Evolutionary conservation across 208 protist species (phyloP).

Genomic region (Perkinsela sp.): DNA sequence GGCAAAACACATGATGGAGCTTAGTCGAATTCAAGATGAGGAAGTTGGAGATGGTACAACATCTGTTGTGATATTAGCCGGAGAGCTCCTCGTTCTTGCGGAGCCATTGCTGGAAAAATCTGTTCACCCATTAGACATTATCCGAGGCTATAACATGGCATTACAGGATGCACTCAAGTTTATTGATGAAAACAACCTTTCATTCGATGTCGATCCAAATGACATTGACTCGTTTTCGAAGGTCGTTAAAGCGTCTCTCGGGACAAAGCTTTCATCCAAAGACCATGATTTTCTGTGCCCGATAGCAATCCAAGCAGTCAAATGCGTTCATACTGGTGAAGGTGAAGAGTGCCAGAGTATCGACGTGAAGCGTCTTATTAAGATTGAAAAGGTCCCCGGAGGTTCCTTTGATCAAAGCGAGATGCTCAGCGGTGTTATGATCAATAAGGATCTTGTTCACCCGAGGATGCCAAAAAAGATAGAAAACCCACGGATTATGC

Average conservation of each 20-base stretch:
- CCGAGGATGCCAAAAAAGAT: slow-evolving; percentile 90
- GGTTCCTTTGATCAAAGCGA: slow-evolving; percentile 87
- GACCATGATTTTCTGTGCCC: slow-evolving; percentile 85
- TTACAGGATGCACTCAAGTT: slow-evolving; percentile 76
- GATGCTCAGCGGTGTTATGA: slow-evolving; percentile 93
- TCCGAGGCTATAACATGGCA: slow-evolving; percentile 79
- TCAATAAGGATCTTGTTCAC: slow-evolving; percentile 99
- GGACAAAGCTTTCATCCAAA: slow-evolving; percentile 92
- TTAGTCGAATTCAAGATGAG: slow-evolving; percentile 94
- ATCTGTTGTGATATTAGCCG: slow-evolving; percentile 94
- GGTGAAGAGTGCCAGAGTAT: slow-evolving; percentile 74
- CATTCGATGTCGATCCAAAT: slow-evolving; percentile 67
- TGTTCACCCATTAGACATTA: slow-evolving; percentile 94
- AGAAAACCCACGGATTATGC: slow-evolving; percentile 89
- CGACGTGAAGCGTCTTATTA: slow-evolving; percentile 95
- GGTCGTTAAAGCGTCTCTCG: slow-evolving; percentile 76
- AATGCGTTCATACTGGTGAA: slow-evolving; percentile 60
- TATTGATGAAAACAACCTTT: slow-evolving; percentile 52
- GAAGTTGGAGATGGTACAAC: slow-evolving; percentile 98
- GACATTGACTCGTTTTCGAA: slow-evolving; percentile 55
- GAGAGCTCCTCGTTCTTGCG: slow-evolving; percentile 85
- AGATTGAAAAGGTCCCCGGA: slow-evolving; percentile 96
- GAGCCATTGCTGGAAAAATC: slow-evolving; percentile 88
- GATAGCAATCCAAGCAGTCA: slow-evolving; percentile 92
- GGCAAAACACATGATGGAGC: slow-evolving; percentile 98